These are phyloP conservation scores for Zopfia rhizophila DNA, from an alignment of 2,329 filamentous ascomycete genomes.

Conservation along the genomic window DNA sequence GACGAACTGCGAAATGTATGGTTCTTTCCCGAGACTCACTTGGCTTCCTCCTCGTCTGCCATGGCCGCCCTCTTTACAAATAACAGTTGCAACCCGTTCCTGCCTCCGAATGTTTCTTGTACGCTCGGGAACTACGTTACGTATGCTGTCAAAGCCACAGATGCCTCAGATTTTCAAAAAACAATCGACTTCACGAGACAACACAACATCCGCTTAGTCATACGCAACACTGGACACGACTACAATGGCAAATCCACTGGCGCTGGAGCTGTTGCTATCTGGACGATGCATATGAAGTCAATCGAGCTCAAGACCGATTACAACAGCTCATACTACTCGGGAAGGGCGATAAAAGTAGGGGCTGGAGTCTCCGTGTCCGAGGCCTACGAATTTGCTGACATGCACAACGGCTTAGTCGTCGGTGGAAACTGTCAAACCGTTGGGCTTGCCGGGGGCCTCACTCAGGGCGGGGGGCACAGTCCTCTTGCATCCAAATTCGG, in stretches of 20 bases:
- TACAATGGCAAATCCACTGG: slow-evolving; percentile 33
- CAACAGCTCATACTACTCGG: slow-evolving; percentile 16
- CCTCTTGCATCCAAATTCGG: slow-evolving; percentile 47
- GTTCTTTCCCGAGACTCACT: slow-evolving; percentile 59
- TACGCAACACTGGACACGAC: slow-evolving; percentile 21
- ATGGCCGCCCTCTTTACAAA: slow-evolving; percentile 54
- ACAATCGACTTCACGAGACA: slow-evolving; percentile 11
- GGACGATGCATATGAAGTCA: slow-evolving; percentile 21
- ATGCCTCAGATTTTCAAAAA: slow-evolving; percentile 1
- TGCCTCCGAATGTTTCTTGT: slow-evolving; percentile 43
- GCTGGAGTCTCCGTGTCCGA: slow-evolving; percentile 52
- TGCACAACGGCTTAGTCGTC: slow-evolving; percentile 28
- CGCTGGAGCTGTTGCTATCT: slow-evolving; percentile 18
- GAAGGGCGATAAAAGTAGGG: slow-evolving; percentile 17
- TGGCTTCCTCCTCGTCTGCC: slow-evolving; percentile 50
- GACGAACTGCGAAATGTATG: slow-evolving; percentile 56
- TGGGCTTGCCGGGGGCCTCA: slow-evolving; percentile 52
- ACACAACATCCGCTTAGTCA: slow-evolving; percentile 19
- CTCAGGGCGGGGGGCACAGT: slow-evolving; percentile 61
- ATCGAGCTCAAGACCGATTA: slow-evolving; percentile 15
- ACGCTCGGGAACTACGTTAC: slow-evolving; percentile 38
- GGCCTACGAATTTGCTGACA: slow-evolving; percentile 58
- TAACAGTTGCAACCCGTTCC: slow-evolving; percentile 54
- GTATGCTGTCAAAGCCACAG: slow-evolving; percentile 46
- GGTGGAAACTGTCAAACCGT: slow-evolving; percentile 48